These are phyloP conservation scores for Ceratobasidium sp. DNA, from an alignment of 1,284 basidiomycete genomes.

Conservation along the genomic window DNA sequence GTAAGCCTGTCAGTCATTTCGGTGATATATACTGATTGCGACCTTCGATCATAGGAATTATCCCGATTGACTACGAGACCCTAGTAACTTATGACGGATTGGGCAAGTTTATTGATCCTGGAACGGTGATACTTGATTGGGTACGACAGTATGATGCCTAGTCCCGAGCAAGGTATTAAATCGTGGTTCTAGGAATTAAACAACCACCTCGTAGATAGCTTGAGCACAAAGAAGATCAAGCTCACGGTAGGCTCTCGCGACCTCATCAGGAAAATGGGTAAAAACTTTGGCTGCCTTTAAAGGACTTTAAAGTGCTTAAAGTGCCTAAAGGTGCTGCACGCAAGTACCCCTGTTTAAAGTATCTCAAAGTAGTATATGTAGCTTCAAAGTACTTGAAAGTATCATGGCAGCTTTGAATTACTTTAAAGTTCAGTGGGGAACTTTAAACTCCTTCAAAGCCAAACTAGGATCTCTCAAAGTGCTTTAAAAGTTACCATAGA, in stretches of 20 bases:
- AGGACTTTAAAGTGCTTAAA: no score
- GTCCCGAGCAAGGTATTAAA: neutral
- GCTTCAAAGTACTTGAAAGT: no score
- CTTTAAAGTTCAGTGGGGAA: no score
- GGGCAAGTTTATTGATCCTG: neutral
- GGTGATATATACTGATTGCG: neutral
- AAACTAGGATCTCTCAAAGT: no score
- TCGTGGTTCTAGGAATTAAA: conserved; percentile 20
- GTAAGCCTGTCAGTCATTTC: neutral
- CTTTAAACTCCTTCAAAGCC: no score
- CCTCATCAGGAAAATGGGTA: no score
- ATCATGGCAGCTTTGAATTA: no score
- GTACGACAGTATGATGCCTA: neutral
- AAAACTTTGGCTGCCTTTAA: no score
- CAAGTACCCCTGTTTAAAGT: no score
- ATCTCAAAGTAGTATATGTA: no score
- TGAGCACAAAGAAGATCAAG: conserved; percentile 3
- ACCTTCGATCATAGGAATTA: neutral
- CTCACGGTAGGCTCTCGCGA: conserved; percentile 29
- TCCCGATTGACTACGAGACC: conserved; percentile 22
- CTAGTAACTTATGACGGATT: neutral
- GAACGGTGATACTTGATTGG: conserved; percentile 25
- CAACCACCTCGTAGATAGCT: neutral
- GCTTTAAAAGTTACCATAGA: no score
- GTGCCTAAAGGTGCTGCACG: no score